Evolutionary conservation across 2,329 filamentous ascomycete genomes (phyloP).

Genomic region (Aspergillus aculeatinus): DNA sequence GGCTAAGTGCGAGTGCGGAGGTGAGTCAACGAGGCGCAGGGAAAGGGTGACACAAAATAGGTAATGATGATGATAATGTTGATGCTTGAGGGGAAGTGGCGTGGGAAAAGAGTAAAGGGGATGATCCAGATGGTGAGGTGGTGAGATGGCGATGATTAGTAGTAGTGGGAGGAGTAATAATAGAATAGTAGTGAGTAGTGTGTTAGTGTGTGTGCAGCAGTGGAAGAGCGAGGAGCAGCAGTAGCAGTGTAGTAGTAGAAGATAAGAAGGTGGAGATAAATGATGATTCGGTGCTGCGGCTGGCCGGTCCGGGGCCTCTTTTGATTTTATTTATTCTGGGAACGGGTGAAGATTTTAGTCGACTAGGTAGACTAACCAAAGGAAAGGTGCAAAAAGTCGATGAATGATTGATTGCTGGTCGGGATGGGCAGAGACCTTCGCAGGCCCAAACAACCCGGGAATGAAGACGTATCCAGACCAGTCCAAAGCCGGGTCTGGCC

Average conservation of each 20-base stretch:
- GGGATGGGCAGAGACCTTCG: constrained; percentile 7
- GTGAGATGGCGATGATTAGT: not conserved
- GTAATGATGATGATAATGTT: not conserved
- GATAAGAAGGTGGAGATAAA: not conserved
- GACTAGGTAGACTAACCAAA: not conserved
- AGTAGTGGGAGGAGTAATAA: not conserved
- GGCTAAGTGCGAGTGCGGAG: not conserved
- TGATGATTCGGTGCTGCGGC: not conserved
- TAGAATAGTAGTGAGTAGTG: not conserved
- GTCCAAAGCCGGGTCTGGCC: constrained; percentile 22
- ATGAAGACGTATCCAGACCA: constrained; percentile 21
- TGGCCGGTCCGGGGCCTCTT: not conserved
- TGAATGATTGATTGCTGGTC: constrained; percentile 4
- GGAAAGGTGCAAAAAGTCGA: not conserved
- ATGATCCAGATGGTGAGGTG: not conserved
- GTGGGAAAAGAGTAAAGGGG: not conserved
- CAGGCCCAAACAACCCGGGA: constrained; percentile 14
- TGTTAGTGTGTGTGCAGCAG: not conserved
- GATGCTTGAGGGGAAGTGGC: not conserved
- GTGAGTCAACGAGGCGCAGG: not conserved
- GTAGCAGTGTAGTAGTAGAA: not conserved
- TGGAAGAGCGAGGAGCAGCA: not conserved
- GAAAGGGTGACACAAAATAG: not conserved
- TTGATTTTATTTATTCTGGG: constrained; percentile 1
- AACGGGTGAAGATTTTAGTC: not conserved